Base-by-base conservation (phyloP, 257 asterid genomes). In the Echites panduratus region DNA sequence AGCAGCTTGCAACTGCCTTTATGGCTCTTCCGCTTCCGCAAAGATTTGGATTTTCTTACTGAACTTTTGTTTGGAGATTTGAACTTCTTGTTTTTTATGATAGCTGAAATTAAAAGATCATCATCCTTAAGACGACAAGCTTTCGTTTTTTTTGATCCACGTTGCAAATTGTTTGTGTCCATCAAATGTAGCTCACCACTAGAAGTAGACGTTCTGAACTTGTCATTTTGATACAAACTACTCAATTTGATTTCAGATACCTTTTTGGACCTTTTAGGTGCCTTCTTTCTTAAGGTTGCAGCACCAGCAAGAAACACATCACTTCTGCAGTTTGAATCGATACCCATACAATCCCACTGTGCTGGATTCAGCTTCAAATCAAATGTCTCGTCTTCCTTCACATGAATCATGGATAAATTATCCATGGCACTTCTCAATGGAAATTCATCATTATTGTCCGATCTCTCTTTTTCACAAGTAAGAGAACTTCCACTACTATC, bases 1-100 rank as follows among this genome's bases (percentile, higher is more conserved):
- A 87, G 96, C 77, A 95, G 83, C 88, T 82, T 92, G 86, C 99
- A 89, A 80, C 95, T 86, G 59, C 96, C 90, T 79, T 89, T 95
- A 54, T 84, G 83, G 73, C 81, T 83, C 82, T 87, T 90, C 76
- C 83, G 85, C 83, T 87, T 90, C 81, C 84, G 85, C 59, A 57
- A 27, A 81, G 86, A 83, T 70, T 87, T 89, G 59, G 84, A 63
- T 81, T 87, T 94, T 78, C 83, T 70, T 35, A 66, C 70, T n/a
- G n/a, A n/a, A 84, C 82, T 69, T 67, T 84, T 90, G 26, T 67
- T 79, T 69, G 86, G 74, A 72, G 86, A 70, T 81, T 82, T 83
- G 77, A 81, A 75, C 12, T 77, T 65, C 81, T 88, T 89, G 14
- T 82, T 81, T 79, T 85, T 92, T 69, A 88, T 73, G 66, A 90